Evolutionary conservation across 306 rosid genomes (phyloP).

Genomic region (Macrotyloma uniflorum): DNA sequence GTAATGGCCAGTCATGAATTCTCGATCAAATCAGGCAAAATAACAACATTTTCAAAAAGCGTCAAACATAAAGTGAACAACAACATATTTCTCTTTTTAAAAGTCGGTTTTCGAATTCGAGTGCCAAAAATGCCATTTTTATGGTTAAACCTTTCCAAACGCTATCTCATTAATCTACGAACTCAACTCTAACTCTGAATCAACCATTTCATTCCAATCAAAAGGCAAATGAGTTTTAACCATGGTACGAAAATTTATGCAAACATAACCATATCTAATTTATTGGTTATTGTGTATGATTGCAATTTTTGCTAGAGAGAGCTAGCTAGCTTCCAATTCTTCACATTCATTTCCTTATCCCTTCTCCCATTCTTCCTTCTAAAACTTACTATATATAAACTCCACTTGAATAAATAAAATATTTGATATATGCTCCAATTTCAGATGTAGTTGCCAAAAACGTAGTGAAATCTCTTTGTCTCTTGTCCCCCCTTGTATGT

Average conservation of each 20-base stretch:
- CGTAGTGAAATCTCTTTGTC: constrained; percentile 7
- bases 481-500: background rate
- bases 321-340: background rate
- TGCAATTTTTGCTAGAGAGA: too few species aligned
- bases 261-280: background rate
- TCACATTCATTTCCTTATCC: background rate
- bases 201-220: background rate
- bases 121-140: constrained; percentile 36
- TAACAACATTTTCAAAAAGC: constrained; percentile 47
- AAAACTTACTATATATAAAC: background rate
- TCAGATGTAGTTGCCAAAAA: constrained; percentile 33
- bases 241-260: too few species aligned
- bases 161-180: constrained; percentile 26
- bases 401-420: background rate
- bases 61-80: constrained; percentile 42
- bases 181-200: background rate
- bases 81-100: constrained; percentile 44
- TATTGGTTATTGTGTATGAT: background rate
- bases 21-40: constrained; percentile 38
- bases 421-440: constrained; percentile 23
- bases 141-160: constrained; percentile 39
- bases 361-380: background rate
- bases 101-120: constrained; percentile 52
- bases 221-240: too few species aligned
- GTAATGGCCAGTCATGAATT: constrained; percentile 23